phyloP scores from a whole-genome alignment of 1,139 yeast genomes.

The Debaryomycetaceae sp. region DNA sequence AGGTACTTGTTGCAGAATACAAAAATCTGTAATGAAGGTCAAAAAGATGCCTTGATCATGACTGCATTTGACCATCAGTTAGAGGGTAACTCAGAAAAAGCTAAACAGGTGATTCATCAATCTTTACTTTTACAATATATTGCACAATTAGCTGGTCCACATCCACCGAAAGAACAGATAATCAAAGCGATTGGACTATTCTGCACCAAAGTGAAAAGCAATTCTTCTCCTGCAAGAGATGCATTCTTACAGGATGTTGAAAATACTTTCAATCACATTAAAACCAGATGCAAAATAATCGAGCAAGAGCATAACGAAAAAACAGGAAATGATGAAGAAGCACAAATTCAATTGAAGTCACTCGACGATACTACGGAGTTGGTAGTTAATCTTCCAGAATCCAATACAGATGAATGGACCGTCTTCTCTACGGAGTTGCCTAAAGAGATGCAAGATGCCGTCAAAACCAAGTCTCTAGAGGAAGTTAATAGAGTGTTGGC shows the following conservation, averaged over 20 bases:
- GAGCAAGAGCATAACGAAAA: constrained; percentile 34
- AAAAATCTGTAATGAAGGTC: constrained; percentile 71
- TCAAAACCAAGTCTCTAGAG: constrained; percentile 68
- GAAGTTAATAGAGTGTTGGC: constrained; percentile 83
- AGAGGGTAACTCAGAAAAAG: constrained; percentile 48
- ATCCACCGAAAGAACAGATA: constrained; percentile 28
- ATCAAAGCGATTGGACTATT: constrained; percentile 65
- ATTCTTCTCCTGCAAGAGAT: constrained; percentile 54
- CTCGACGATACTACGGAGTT: constrained; percentile 82
- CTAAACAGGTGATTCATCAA: constrained; percentile 71
- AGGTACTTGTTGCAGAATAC: constrained; percentile 58
- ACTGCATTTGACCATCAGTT: constrained; percentile 84
- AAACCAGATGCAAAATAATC: constrained; percentile 67
- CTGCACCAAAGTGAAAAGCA: constrained; percentile 58
- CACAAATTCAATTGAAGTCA: constrained; percentile 81
- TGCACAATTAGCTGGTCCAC: constrained; percentile 54
- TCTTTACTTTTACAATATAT: constrained; percentile 79
- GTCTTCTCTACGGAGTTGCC: constrained; percentile 56
- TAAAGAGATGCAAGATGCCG: constrained; percentile 66
- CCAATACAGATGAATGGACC: constrained; percentile 51
- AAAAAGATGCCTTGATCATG: constrained; percentile 91
- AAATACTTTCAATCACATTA: constrained; percentile 69
- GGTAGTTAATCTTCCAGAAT: constrained; percentile 66
- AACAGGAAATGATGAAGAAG: constrained; percentile 49
- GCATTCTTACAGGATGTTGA: constrained; percentile 75